Conservation (phyloP, 805 yeast species). For the Candida patagonica region DNA sequence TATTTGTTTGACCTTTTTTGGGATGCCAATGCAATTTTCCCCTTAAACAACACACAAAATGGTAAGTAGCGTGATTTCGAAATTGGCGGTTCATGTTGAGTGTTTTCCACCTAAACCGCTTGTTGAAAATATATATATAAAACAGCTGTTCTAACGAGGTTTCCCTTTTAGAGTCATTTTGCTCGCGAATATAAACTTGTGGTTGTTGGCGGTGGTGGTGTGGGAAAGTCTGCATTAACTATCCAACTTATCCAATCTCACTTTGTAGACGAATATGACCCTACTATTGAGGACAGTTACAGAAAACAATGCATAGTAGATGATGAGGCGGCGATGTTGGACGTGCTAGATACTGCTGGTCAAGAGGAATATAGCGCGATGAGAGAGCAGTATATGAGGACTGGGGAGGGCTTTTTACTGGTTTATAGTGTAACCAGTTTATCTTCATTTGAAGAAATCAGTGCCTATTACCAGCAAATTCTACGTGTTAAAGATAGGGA, state of each 20-base stretch:
- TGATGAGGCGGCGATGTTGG: conserved; percentile 65
- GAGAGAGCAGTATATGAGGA: conserved; percentile 91
- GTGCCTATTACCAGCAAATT: conserved; percentile 69
- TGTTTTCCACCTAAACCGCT: too few relatives aligned
- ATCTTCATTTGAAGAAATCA: conserved; percentile 76
- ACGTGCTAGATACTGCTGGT: conserved; percentile 95
- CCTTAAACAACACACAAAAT: too few relatives aligned
- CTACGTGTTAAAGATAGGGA: conserved; percentile 48
- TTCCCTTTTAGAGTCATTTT: conserved; percentile 10
- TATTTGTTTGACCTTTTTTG: too few relatives aligned
- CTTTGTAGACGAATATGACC: conserved; percentile 96
- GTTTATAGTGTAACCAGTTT: conserved; percentile 81
- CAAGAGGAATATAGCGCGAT: conserved; percentile 93
- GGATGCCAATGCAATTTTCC: too few relatives aligned
- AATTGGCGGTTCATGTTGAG: too few relatives aligned
- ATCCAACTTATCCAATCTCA: conserved; percentile 91
- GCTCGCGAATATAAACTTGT: conserved; percentile 76
- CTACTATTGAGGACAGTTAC: conserved; percentile 73
- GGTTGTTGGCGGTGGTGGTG: conserved; percentile 98
- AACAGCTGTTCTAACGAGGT: too few relatives aligned
- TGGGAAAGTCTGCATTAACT: conserved; percentile 93
- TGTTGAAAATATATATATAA: too few relatives aligned
- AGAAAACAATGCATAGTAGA: conserved; percentile 83
- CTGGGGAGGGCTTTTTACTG: conserved; percentile 87
- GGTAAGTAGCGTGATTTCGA: too few relatives aligned